Evolutionary conservation across 2,329 filamentous ascomycete species (phyloP).

Genomic region (Ambrosiella beaveri): DNA sequence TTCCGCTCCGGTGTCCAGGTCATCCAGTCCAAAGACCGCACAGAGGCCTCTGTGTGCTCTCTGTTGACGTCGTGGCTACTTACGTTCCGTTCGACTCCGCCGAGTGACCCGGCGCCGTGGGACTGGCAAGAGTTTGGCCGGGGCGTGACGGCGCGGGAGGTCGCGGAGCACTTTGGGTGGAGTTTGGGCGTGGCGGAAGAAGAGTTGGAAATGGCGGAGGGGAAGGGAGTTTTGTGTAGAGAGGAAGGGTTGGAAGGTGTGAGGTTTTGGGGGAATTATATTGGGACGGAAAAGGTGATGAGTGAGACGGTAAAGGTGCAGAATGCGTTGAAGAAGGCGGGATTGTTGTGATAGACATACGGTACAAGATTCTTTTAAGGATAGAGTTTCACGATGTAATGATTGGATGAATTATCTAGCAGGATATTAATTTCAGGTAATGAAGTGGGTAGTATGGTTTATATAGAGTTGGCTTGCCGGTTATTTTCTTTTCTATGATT

Average conservation of each 20-base stretch:
- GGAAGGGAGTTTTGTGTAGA: constrained; percentile 69
- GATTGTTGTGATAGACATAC: constrained; percentile 19
- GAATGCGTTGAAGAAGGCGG: constrained; percentile 27
- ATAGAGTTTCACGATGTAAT: too few relatives aligned
- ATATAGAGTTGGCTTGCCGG: too few relatives aligned
- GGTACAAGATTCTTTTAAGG: too few relatives aligned
- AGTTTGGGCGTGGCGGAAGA: constrained; percentile 91
- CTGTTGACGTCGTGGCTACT: constrained; percentile 56
- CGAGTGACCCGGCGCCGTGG: constrained; percentile 50
- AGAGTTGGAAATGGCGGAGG: constrained; percentile 94
- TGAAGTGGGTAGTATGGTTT: too few relatives aligned
- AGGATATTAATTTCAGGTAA: too few relatives aligned
- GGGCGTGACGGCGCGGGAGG: constrained; percentile 78
- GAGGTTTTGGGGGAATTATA: constrained; percentile 80
- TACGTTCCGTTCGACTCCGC: constrained; percentile 49
- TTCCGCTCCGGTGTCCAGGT: constrained; percentile 93
- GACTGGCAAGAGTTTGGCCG: constrained; percentile 63
- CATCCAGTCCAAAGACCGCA: constrained; percentile 74
- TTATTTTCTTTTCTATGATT: too few relatives aligned
- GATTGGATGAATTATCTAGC: too few relatives aligned
- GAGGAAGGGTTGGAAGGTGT: constrained; percentile 85
- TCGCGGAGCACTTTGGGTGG: constrained; percentile 84
- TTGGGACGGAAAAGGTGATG: constrained; percentile 25
- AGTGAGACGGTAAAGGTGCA: constrained; percentile 27
- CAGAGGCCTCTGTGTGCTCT: constrained; percentile 71